Evolutionary conservation across 176 grass and related monocot genomes (phyloP).

Genomic region (Panicum miliaceum): DNA sequence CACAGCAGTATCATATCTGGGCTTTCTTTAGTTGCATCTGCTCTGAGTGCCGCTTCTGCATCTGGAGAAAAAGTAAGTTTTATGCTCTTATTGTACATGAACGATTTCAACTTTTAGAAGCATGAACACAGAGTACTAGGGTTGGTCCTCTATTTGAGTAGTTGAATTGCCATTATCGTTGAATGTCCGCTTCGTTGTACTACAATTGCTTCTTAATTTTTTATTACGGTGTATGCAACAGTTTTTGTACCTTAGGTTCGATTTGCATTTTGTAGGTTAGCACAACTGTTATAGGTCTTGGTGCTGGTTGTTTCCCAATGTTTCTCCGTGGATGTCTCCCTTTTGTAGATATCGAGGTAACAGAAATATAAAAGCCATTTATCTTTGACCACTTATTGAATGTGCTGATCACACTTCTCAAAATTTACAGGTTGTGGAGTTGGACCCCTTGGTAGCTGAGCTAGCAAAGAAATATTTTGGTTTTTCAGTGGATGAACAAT

Average conservation of each 20-base stretch:
- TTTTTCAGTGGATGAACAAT: constrained; percentile 66
- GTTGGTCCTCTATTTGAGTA: neutral
- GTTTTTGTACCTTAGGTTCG: constrained; percentile 20
- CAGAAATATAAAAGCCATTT: neutral
- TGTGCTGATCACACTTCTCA: constrained; percentile 29
- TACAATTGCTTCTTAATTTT: neutral
- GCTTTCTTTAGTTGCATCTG: constrained; percentile 79
- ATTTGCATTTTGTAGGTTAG: constrained; percentile 60
- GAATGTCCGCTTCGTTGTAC: constrained; percentile 5
- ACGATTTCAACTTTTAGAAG: constrained; percentile 5
- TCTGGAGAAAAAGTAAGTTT: constrained; percentile 67
- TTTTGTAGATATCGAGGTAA: constrained; percentile 88
- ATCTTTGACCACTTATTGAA: constrained; percentile 5
- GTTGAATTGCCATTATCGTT: neutral
- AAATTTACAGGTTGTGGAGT: constrained; percentile 75
- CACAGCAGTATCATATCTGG: constrained; percentile 88
- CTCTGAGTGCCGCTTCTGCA: constrained; percentile 56
- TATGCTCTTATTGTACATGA: constrained; percentile 19
- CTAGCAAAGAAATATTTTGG: constrained; percentile 76
- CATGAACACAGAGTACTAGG: neutral
- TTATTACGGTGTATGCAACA: neutral
- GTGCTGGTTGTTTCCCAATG: constrained; percentile 94
- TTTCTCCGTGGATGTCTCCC: constrained; percentile 90
- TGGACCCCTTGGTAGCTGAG: constrained; percentile 85
- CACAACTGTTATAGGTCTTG: constrained; percentile 78